Conservation (phyloP, 441 rosid genomes). For the Corymbia citriodora region DNA sequence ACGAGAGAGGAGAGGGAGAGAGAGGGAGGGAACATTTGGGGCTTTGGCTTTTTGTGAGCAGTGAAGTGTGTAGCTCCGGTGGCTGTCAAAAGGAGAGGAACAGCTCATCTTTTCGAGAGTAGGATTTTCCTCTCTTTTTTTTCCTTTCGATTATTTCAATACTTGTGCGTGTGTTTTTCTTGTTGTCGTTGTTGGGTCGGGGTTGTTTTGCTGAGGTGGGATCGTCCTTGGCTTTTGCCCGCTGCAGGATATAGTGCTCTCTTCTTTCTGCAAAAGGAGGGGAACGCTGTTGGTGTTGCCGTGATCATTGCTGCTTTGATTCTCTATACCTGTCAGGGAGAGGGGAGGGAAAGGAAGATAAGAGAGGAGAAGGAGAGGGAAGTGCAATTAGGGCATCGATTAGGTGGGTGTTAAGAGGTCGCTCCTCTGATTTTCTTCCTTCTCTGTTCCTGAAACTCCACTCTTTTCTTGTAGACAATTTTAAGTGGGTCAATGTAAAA, state of each 20-base stretch:
- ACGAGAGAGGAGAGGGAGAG: not conserved
- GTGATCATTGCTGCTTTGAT: not conserved
- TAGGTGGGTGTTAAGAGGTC: conserved; percentile 3
- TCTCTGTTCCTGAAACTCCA: not conserved
- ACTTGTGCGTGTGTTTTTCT: conserved; percentile 21
- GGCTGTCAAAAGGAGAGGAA: conserved; percentile 52
- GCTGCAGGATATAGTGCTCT: not conserved
- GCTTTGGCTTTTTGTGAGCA: conserved; percentile 55
- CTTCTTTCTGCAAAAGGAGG: not conserved
- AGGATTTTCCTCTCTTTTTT: not conserved
- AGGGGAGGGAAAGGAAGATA: not conserved
- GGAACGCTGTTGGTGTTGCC: not conserved
- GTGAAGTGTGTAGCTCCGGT: conserved; percentile 28
- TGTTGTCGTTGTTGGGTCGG: conserved; percentile 24
- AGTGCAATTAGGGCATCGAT: not conserved
- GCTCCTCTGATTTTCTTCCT: not conserved
- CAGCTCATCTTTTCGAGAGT: conserved; percentile 48
- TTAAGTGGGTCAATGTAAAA: not conserved
- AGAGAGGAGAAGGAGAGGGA: not conserved
- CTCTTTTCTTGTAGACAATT: not conserved
- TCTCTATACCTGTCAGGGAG: not conserved
- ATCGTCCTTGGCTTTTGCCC: not conserved
- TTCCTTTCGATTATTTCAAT: not conserved
- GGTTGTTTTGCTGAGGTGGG: conserved; percentile 17
- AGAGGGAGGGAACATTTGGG: conserved; percentile 50